phyloP scores from a whole-genome alignment of 805 yeast genomes.

The Candida koratica region DNA sequence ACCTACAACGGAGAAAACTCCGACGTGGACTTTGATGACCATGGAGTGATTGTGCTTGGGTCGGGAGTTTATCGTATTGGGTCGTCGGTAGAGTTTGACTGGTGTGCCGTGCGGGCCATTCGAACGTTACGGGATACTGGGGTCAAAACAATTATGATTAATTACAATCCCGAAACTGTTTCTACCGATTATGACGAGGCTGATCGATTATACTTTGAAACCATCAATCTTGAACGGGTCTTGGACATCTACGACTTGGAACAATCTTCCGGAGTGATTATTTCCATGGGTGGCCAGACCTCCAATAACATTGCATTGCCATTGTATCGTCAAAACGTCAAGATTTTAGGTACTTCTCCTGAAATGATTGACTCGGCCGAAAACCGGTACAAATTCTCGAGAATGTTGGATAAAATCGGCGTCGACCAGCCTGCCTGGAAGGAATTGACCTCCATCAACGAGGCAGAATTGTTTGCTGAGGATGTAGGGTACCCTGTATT shows the following conservation, averaged over 20 bases:
- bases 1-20: conserved; percentile 90
- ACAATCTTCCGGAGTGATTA: conserved; percentile 84
- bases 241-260: conserved; percentile 93
- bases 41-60: conserved; percentile 93
- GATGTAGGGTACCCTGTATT: conserved; percentile 90
- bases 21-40: conserved; percentile 84
- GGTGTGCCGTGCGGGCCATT: conserved; percentile 98
- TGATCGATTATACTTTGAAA: conserved; percentile 93
- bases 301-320: conserved; percentile 94
- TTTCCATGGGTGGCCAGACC: conserved; percentile 99
- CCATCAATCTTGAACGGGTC: conserved; percentile 89
- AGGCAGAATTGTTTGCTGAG: conserved; percentile 90
- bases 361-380: conserved; percentile 98
- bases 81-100: conserved; percentile 97
- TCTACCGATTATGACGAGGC: conserved; percentile 98
- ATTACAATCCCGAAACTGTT: conserved; percentile 97
- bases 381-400: conserved; percentile 94
- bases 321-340: conserved; percentile 89
- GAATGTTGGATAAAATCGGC: conserved; percentile 93
- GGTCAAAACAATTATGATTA: conserved; percentile 90
- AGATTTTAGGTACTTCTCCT: conserved; percentile 94
- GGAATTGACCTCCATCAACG: conserved; percentile 87
- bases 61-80: conserved; percentile 99
- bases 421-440: conserved; percentile 99
- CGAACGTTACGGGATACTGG: conserved; percentile 78